These are phyloP conservation scores for Aureobasidium melanogenum DNA, from an alignment of 2,329 filamentous ascomycete species.

Conservation along the genomic window DNA sequence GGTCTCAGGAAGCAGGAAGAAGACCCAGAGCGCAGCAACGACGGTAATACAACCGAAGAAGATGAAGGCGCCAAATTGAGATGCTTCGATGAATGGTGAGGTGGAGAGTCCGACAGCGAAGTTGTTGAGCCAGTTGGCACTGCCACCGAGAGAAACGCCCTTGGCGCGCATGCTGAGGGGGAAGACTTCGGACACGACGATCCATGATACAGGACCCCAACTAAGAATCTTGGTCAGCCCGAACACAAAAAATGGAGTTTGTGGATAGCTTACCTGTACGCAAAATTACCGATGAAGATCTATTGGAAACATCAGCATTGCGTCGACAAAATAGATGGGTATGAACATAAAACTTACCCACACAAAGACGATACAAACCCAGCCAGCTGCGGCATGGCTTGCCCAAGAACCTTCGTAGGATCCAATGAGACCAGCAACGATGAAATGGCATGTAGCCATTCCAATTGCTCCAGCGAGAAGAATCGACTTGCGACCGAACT, in stretches of 20 bases:
- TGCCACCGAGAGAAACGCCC: slow-evolving; percentile 19
- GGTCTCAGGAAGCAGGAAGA: slow-evolving; percentile 21
- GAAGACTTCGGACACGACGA: slow-evolving; percentile 21
- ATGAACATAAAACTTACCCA: slow-evolving; percentile 42
- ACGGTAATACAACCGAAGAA: slow-evolving; percentile 18
- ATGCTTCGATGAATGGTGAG: slow-evolving; percentile 15
- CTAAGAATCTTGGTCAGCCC: not conserved
- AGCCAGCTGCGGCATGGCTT: slow-evolving; percentile 16
- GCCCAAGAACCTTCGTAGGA: slow-evolving; percentile 20
- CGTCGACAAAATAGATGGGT: too few relatives aligned
- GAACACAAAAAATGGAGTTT: not conserved
- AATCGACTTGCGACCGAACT: slow-evolving; percentile 56
- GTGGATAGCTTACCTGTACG: slow-evolving; percentile 36
- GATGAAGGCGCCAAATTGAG: slow-evolving; percentile 18
- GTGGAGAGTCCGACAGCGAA: slow-evolving; percentile 18
- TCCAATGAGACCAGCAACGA: slow-evolving; percentile 22
- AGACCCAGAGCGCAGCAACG: slow-evolving; percentile 17
- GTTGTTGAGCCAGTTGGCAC: slow-evolving; percentile 16
- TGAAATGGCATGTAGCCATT: slow-evolving; percentile 24
- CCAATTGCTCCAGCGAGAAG: slow-evolving; percentile 25
- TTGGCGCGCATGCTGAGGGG: slow-evolving; percentile 21
- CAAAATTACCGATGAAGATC: slow-evolving; percentile 59
- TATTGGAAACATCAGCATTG: too few relatives aligned
- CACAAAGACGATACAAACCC: slow-evolving; percentile 54
- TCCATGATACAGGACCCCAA: slow-evolving; percentile 44